A percentile compares a stretch with the other conserved stretches of the same genome.
Conservation (phyloP, 1,139 yeast species). For the Debaryomyces singareniensis region DNA sequence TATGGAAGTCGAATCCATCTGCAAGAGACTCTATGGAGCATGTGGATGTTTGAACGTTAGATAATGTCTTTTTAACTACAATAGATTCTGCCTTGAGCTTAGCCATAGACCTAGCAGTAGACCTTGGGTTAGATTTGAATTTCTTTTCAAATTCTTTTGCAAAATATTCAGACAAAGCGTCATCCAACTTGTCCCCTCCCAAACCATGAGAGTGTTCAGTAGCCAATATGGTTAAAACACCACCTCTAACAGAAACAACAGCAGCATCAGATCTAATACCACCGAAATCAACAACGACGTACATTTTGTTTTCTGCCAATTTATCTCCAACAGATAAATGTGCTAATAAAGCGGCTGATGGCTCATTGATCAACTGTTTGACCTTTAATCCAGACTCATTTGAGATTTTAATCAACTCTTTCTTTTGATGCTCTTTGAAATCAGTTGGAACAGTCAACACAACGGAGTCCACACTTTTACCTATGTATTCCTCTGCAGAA, state of each 20-base stretch:
- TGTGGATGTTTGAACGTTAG: conserved; percentile 83
- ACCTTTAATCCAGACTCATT: conserved; percentile 71
- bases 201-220: conserved; percentile 78
- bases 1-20: conserved; percentile 89
- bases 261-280: conserved; percentile 97
- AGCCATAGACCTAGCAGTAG: conserved; percentile 78
- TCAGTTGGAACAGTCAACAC: conserved; percentile 92
- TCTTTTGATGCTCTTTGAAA: conserved; percentile 68
- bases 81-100: conserved; percentile 82
- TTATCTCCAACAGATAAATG: conserved; percentile 54
- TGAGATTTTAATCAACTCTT: conserved; percentile 57
- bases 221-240: conserved; percentile 81
- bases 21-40: conserved; percentile 94
- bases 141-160: conserved; percentile 94
- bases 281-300: conserved; percentile 94
- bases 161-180: conserved; percentile 71
- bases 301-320: conserved; percentile 65
- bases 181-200: conserved; percentile 87
- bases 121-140: conserved; percentile 73
- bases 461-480: conserved; percentile 72
- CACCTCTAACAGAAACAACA: conserved; percentile 88
- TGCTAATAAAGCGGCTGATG: conserved; percentile 86
- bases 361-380: conserved; percentile 87
- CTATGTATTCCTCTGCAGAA: conserved; percentile 92
- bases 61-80: conserved; percentile 83